Evolutionary conservation across 345 rosid genomes (phyloP), one percentile per base, ranked within the genome.

Genomic region (Rubroshorea leprosula): DNA sequence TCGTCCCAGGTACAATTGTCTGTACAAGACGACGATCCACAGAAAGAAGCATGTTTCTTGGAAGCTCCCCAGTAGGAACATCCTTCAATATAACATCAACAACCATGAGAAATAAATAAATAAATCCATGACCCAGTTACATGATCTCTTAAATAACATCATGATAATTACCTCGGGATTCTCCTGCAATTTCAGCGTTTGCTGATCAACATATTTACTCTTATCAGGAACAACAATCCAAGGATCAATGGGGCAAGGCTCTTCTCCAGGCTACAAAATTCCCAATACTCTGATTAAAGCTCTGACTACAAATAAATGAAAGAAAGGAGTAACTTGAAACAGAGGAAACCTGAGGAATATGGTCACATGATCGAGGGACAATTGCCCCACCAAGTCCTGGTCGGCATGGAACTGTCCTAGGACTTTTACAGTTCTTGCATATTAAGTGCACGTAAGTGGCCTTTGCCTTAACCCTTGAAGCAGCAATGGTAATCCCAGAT

Each of bases 11-110:
- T 35, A 92, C 98, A 64, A 89, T 81, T 29, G 82, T 74, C 68
- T 92, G 95, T 57, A 89, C 97, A 69, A 86, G 89, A 74, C 81
- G 79, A 16, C 98, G 81, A 76, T 92, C 98, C 72, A 86, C 80
- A 0, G 97, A 92, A 41, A 92, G 87, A 63, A 92, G 89, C 85
- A 86, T 86, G 62, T 92, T 92, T 63, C 98, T 81, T n/a, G 98
- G 98, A 66, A 92, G 97, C 83, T 92, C 98, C 27, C 98, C 96
- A 43, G 98, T 89, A 43, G 98, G 98, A 25, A 92, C 97, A 81
- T 92, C 97, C 97, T 89, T 70, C 63, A 65, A 55, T 39, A 60
- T 27, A 57, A 23, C 55, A 63, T 38, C 49, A 56, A 51, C 48
- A 53, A 47, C 39, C 35, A 52, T 24, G 23, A 19, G 50, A 21